A percentile compares a stretch with the other conserved stretches of the same genome.
Conservation (phyloP, 2,329 filamentous ascomycete genomes). For the Diaporthe sp. region DNA sequence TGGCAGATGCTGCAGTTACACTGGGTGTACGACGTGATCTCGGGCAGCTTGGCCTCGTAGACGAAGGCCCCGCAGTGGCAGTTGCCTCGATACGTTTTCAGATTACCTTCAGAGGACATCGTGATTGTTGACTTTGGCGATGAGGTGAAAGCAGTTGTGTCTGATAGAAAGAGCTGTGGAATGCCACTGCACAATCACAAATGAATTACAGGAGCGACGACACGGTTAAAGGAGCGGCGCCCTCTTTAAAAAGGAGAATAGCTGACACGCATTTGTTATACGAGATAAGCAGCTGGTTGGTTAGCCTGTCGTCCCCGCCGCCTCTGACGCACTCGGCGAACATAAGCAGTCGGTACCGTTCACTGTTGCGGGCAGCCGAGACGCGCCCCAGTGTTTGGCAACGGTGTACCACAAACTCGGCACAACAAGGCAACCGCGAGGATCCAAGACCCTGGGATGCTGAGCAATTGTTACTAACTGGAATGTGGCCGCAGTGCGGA, state of each 20-base stretch:
- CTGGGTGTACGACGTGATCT: conserved; percentile 68
- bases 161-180: conserved; percentile 9
- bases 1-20: conserved; percentile 79
- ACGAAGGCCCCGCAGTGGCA: conserved; percentile 70
- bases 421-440: background rate
- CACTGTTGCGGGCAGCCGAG: background rate
- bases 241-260: background rate
- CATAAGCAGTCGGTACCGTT: background rate
- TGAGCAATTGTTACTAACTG: background rate
- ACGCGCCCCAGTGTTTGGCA: background rate
- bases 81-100: conserved; percentile 66
- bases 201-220: background rate
- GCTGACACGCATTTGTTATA: background rate
- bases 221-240: no score
- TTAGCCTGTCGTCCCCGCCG: background rate
- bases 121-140: background rate
- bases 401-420: background rate
- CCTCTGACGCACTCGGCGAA: background rate
- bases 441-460: background rate
- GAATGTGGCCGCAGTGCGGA: background rate
- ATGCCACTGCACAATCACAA: background rate
- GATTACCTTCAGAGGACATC: conserved; percentile 35
- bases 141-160: background rate
- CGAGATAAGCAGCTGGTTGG: background rate
- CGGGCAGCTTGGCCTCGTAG: conserved; percentile 66